Percentiles rank a stretch among this genome's conserved stretches.
Evolutionary conservation across 2,329 filamentous ascomycete genomes (phyloP).

Genomic region (Microsporum canis): DNA sequence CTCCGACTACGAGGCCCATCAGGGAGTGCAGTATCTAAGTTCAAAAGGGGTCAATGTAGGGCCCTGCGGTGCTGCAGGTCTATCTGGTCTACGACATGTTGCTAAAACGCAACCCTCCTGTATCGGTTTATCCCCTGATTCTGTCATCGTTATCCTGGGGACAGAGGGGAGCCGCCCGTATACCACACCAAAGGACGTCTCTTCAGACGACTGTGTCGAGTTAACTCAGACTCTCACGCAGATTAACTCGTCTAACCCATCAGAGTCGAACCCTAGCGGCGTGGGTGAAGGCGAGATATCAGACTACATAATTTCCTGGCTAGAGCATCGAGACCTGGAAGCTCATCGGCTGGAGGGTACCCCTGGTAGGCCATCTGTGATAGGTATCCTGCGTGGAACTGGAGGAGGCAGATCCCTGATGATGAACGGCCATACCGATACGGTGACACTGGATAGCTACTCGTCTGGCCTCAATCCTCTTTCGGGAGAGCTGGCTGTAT

Average conservation of each 20-base stretch:
- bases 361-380: conserved; percentile 40
- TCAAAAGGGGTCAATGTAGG: conserved; percentile 41
- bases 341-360: conserved; percentile 39
- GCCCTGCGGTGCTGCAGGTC: conserved; percentile 50
- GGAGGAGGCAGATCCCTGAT: conserved; percentile 41
- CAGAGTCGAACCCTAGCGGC: conserved; percentile 32
- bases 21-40: conserved; percentile 45
- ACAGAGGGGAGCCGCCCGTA: conserved; percentile 55
- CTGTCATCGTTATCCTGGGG: conserved; percentile 53
- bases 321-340: conserved; percentile 43
- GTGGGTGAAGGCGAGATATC: conserved; percentile 39
- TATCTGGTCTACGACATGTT: conserved; percentile 45
- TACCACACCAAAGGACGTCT: conserved; percentile 32
- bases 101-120: conserved; percentile 20
- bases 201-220: conserved; percentile 31
- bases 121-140: conserved; percentile 35
- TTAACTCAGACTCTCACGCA: conserved; percentile 38
- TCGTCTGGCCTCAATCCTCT: conserved; percentile 33
- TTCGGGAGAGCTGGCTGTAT: conserved; percentile 25
- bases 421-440: conserved; percentile 46
- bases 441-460: conserved; percentile 40
- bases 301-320: conserved; percentile 40
- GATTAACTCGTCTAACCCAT: conserved; percentile 42
- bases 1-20: conserved; percentile 51
- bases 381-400: conserved; percentile 38